Percentiles rank a stretch among this genome's conserved stretches.
Evolutionary conservation across 306 rosid species (phyloP).

Genomic region (Nissolia schottii): DNA sequence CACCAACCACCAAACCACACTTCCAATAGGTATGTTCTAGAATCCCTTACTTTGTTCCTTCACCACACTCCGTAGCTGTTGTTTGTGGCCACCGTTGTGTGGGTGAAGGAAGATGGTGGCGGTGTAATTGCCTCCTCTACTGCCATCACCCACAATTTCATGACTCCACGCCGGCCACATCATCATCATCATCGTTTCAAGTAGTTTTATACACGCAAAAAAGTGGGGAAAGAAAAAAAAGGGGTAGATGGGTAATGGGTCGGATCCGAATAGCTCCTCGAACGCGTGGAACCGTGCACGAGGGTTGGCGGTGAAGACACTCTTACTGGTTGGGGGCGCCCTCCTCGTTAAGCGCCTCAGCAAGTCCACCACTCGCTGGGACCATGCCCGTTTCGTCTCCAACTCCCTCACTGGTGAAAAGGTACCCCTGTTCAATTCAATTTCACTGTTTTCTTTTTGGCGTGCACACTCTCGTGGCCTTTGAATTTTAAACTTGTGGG

Average conservation of each 20-base stretch:
- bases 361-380: constrained; percentile 99
- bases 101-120: neutral
- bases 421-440: constrained; percentile 14
- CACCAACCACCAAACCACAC: neutral
- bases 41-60: neutral
- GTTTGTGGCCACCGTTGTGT: neutral
- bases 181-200: too few species aligned
- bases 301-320: constrained; percentile 64
- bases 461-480: too few species aligned
- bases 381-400: constrained; percentile 78
- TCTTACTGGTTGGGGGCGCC: constrained; percentile 81
- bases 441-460: neutral
- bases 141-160: neutral
- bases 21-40: neutral
- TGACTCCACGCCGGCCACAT: neutral
- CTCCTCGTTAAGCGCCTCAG: constrained; percentile 79
- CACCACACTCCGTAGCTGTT: neutral
- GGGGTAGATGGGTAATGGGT: constrained; percentile 42
- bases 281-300: constrained; percentile 65
- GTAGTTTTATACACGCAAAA: neutral
- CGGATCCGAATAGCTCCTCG: constrained; percentile 39
- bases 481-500: too few species aligned
- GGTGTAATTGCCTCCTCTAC: neutral
- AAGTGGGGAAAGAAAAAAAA: neutral
- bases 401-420: constrained; percentile 86